Base-by-base conservation (phyloP, 202 grass and related monocot genomes). In the Elaeis oleifera region DNA sequence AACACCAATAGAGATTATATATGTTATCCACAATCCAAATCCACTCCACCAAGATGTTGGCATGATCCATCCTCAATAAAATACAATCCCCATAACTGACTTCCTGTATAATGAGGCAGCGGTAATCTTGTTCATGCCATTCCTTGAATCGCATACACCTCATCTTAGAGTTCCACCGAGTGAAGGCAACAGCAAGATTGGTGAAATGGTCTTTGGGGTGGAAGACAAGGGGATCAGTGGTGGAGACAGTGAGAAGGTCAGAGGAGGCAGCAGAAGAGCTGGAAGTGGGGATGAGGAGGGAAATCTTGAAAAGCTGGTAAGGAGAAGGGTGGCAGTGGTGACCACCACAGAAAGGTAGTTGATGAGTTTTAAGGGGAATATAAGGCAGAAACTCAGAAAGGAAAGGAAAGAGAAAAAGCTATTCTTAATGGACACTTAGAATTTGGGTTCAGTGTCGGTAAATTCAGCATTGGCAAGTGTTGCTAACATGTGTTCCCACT, bases 21-120 rank as follows among this genome's bases (percentile, higher is more conserved):
- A 97, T 79, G 68, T 79, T 84, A 69, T 99, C 88, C 18, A 88
- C 85, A 59, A 99, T 84, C 85, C 94, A 99, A 31, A 88, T 99
- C 88, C 88, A 94, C 20, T 72, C 80, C 61, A 92, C 88, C 49
- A 99, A 61, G 50, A 99, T 74, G 58, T 82, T 82, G 7, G 84
- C 80, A 63, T 92, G 85, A 1, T 69, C 50, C 65, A 72, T 22
- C 21, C 23, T 51, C 36, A 56, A 5, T 2, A 54, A 76, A 2
- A 23, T 55, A 50, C 72, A 71, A 29, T 44, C 63, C 54, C 65
- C 73, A 20, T 23, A 59, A 11, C 59, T 76, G 3, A 5, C 54
- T 22, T 7, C 74, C 51, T 81, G 83, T 3, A 79, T 79, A 23
- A 44, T n/a, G 64, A 56, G 49, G 58, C 56, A 56, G 50, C 36